Base-by-base conservation (phyloP, 192 early-diverging fungal genomes). In the Mortierella claussenii region DNA sequence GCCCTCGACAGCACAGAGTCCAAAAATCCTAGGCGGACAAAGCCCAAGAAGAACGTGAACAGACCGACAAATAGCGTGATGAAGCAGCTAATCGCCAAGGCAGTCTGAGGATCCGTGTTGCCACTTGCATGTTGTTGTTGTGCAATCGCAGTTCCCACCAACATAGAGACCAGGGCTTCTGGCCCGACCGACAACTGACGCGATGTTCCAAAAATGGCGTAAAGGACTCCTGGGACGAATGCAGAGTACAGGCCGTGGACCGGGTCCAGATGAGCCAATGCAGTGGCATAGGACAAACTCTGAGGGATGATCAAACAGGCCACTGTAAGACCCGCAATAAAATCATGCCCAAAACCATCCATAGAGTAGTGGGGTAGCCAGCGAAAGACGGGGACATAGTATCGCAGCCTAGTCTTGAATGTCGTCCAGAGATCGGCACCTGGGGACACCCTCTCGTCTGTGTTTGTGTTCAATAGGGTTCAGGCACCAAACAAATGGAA, bases 21-120 rank as follows among this genome's bases (percentile, higher is more conserved):
- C 42, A 99, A 73, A 70, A 99, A 99, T n/a, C 98, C 98, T 17
- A 99, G 85, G 32, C 98, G 89, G 76, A 99, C 93, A 81, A 98
- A 92, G 10, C 98, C 98, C 64, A 99, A 80, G 24, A 92, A 78
- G 79, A 96, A 96, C 4, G 96, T 97, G 60, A 98, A 94, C 11
- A 96, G 52, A 7, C 98, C 98, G n/a, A 97, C 93, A 80, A 96
- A 89, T 11, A 98, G 81, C 2, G 87, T 88, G 61, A 98, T 79
- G n/a, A 89, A 66, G 37, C 86, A 88, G 15, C 94, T 92, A 57
- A 92, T 86, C 3, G 87, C 83, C 8, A 85, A 68, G 37, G 83
- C 83, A 11, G 63, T 69, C 55, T 83, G 65, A 3, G 85, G 71
- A 55, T 87, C 82, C n/a, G 70, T 69, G 60, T 45, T 63, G 13